Evolutionary conservation across 2,329 filamentous ascomycete genomes (phyloP).

Genomic region (Aspergillus unguis): DNA sequence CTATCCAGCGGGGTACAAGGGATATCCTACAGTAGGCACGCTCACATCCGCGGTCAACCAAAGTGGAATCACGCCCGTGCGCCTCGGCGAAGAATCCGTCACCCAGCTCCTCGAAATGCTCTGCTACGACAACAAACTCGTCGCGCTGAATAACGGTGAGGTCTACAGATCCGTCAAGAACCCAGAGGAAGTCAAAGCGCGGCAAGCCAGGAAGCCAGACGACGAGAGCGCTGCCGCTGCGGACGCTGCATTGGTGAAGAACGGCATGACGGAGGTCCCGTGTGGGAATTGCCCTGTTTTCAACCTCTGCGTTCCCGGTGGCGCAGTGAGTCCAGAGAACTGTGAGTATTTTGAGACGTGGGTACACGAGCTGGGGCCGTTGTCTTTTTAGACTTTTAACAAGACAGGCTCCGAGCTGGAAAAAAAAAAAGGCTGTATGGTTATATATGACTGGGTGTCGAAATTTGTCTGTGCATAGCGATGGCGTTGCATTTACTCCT

Average conservation of each 20-base stretch:
- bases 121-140: constrained; percentile 80
- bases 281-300: constrained; percentile 93
- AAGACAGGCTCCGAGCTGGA: too few relatives aligned
- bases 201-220: constrained; percentile 32
- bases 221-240: constrained; percentile 27
- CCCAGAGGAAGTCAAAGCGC: constrained; percentile 35
- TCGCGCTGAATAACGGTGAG: constrained; percentile 52
- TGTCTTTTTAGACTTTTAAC: constrained; percentile 5
- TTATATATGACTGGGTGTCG: constrained; percentile 15
- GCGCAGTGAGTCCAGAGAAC: constrained; percentile 81
- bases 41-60: constrained; percentile 72
- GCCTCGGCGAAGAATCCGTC: constrained; percentile 68
- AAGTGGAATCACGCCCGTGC: constrained; percentile 68
- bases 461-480: constrained; percentile 34
- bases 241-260: constrained; percentile 52
- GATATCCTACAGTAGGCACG: constrained; percentile 75
- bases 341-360: constrained; percentile 91
- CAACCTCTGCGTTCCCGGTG: constrained; percentile 84
- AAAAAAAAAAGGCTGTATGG: neutral
- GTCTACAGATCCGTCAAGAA: constrained; percentile 49
- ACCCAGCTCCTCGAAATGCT: constrained; percentile 84
- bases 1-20: constrained; percentile 63
- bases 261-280: constrained; percentile 81
- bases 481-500: constrained; percentile 29
- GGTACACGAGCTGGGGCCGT: constrained; percentile 46